Evolutionary conservation across 306 rosid genomes (phyloP).

Genomic region (Cucurbita moschata): DNA sequence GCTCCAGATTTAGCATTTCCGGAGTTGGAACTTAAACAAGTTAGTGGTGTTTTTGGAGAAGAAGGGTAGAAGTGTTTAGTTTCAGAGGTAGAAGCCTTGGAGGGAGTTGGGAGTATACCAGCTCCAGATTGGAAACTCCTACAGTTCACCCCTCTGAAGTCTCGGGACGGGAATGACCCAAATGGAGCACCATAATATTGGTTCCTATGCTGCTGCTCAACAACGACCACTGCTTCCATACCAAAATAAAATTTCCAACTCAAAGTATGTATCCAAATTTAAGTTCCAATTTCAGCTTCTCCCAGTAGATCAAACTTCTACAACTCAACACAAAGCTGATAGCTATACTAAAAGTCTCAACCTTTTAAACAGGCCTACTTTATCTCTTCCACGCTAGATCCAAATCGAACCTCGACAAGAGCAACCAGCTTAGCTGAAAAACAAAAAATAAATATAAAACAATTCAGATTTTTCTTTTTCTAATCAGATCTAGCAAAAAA

Average conservation of each 20-base stretch:
- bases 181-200: constrained; percentile 32
- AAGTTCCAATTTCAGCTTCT: neutral
- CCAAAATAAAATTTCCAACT: constrained; percentile 6
- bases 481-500: neutral
- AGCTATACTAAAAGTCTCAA: constrained; percentile 11
- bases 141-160: constrained; percentile 45
- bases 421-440: constrained; percentile 11
- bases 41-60: constrained; percentile 35
- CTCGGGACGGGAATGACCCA: constrained; percentile 34
- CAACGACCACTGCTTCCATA: constrained; percentile 74
- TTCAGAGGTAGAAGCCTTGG: constrained; percentile 22
- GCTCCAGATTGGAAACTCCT: constrained; percentile 55
- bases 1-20: constrained; percentile 9
- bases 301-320: constrained; percentile 7
- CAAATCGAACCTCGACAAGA: constrained; percentile 17
- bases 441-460: constrained; percentile 13
- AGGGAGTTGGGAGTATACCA: constrained; percentile 44
- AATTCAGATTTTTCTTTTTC: constrained; percentile 24
- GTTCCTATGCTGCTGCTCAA: constrained; percentile 64
- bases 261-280: neutral
- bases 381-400: constrained; percentile 21
- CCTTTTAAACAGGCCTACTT: neutral
- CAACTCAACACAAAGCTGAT: constrained; percentile 13
- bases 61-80: constrained; percentile 14
- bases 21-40: constrained; percentile 7